phyloP scores from a whole-genome alignment of 2,329 filamentous ascomycete genomes.

The Cercospora sp. region DNA sequence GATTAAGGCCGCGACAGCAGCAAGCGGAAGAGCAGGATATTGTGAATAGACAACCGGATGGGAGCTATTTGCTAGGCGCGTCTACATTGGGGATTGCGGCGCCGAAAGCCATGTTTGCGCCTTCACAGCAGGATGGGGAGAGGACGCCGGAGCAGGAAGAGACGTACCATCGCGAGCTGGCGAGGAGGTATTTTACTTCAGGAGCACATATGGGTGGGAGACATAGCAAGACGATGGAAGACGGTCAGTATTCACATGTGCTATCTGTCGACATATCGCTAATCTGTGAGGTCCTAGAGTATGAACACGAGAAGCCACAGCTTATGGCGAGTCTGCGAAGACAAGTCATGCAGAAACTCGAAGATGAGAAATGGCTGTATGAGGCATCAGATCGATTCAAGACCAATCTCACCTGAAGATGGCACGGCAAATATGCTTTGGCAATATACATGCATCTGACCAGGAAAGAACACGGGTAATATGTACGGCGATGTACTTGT shows the following conservation, averaged over 20 bases:
- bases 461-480: not conserved
- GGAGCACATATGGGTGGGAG: conserved; percentile 29
- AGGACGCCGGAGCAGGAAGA: conserved; percentile 22
- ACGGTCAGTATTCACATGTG: conserved; percentile 25
- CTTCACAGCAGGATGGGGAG: conserved; percentile 17
- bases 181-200: conserved; percentile 34
- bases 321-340: conserved; percentile 31
- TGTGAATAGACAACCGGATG: conserved; percentile 34
- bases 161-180: conserved; percentile 28
- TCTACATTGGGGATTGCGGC: conserved; percentile 12
- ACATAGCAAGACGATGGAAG: conserved; percentile 30
- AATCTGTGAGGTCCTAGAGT: conserved; percentile 26
- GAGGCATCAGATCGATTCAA: conserved; percentile 28
- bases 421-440: not conserved
- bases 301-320: conserved; percentile 26
- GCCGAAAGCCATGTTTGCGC: conserved; percentile 15
- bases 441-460: not conserved
- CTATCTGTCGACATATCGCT: not conserved
- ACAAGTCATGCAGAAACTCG: conserved; percentile 31
- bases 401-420: conserved; percentile 1
- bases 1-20: conserved; percentile 19
- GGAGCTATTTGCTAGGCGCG: conserved; percentile 30
- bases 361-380: conserved; percentile 35
- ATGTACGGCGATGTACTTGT: not conserved
- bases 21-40: conserved; percentile 30